Evolutionary conservation across 2,329 filamentous ascomycete genomes (phyloP).

Genomic region (Fusarium pseudograminearum): DNA sequence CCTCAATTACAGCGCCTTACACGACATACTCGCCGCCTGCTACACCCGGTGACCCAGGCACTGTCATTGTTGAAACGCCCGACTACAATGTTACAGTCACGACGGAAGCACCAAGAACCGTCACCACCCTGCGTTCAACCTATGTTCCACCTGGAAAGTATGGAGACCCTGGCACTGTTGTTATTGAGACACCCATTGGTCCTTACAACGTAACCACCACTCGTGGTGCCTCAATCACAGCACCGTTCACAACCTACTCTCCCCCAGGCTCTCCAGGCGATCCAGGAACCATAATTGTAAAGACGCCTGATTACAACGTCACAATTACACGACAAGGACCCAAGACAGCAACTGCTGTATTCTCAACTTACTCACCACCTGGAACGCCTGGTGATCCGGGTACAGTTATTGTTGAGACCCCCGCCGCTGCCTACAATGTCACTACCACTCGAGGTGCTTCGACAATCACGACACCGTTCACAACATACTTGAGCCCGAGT

Average conservation of each 20-base stretch:
- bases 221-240: slow-evolving; percentile 23
- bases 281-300: slow-evolving; percentile 26
- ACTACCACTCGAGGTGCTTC: slow-evolving; percentile 6
- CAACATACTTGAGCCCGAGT: not conserved
- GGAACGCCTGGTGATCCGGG: slow-evolving; percentile 22
- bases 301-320: slow-evolving; percentile 25
- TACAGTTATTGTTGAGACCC: slow-evolving; percentile 25
- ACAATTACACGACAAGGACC: slow-evolving; percentile 9
- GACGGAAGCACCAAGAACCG: not conserved
- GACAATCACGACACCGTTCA: not conserved
- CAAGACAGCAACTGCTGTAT: not conserved
- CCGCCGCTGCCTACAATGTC: not conserved
- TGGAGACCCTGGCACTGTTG: slow-evolving; percentile 27
- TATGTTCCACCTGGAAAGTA: slow-evolving; percentile 7
- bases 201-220: slow-evolving; percentile 28
- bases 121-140: slow-evolving; percentile 6
- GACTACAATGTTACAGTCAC: slow-evolving; percentile 22
- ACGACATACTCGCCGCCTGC: slow-evolving; percentile 21
- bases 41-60: slow-evolving; percentile 17
- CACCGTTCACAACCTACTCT: slow-evolving; percentile 16
- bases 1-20: slow-evolving; percentile 2
- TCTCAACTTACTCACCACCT: slow-evolving; percentile 19
- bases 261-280: slow-evolving; percentile 10
- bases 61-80: slow-evolving; percentile 16
- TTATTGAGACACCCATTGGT: slow-evolving; percentile 21